phyloP scores from a whole-genome alignment of 345 rosid genomes.

The Eucalyptus pauciflora region DNA sequence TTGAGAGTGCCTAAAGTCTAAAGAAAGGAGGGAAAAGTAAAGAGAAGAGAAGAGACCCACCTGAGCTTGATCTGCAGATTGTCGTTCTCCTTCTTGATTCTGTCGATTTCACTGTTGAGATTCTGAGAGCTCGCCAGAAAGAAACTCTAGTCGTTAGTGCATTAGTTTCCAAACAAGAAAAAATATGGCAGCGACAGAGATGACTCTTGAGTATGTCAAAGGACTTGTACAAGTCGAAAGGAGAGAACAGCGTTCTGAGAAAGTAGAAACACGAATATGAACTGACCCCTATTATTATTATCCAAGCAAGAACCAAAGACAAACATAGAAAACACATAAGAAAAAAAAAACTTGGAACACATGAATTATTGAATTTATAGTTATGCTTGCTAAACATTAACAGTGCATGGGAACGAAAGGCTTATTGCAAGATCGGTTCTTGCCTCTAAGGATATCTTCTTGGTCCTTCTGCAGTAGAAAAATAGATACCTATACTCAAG shows the following conservation, averaged over 20 bases:
- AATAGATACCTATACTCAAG: not conserved
- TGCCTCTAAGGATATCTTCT: not conserved
- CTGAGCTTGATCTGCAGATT: constrained; percentile 73
- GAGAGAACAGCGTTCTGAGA: not conserved
- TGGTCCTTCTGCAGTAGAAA: not conserved
- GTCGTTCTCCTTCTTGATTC: constrained; percentile 79
- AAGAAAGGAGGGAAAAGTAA: too few relatives aligned
- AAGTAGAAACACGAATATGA: not conserved
- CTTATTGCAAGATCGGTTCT: constrained; percentile 34
- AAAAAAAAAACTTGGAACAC: not conserved
- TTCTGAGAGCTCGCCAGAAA: constrained; percentile 15
- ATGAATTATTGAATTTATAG: not conserved
- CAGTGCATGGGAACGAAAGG: not conserved
- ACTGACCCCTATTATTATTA: not conserved
- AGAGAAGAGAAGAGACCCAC: constrained; percentile 1
- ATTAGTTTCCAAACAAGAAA: not conserved
- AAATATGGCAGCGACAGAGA: not conserved
- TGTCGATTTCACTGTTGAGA: constrained; percentile 70
- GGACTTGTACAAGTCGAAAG: not conserved
- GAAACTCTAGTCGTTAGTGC: constrained; percentile 1
- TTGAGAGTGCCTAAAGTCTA: not conserved
- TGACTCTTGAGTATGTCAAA: not conserved
- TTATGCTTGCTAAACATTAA: not conserved
- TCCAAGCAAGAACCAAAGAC: not conserved
- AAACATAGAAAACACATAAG: not conserved